These are phyloP conservation scores for Diaporthe humulicola DNA, from an alignment of 2,329 filamentous ascomycete species.

Conservation along the genomic window DNA sequence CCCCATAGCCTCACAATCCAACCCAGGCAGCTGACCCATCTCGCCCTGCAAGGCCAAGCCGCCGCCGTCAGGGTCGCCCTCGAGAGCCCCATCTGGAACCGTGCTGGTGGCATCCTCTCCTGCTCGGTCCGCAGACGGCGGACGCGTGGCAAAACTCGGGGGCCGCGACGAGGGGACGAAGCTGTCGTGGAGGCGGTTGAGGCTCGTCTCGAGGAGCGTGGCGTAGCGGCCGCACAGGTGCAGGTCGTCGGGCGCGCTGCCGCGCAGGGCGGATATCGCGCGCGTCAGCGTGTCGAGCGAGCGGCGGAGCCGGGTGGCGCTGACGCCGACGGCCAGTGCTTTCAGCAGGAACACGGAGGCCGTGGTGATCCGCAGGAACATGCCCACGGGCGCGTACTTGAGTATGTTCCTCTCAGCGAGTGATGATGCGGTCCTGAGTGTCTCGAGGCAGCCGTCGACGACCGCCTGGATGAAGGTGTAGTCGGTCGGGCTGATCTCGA, in stretches of 20 bases:
- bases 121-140: background rate
- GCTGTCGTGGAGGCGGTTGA: background rate
- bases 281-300: background rate
- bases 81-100: background rate
- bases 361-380: conserved; percentile 2
- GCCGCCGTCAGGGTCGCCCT: background rate
- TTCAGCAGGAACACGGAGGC: background rate
- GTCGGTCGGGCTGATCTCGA: conserved; percentile 2
- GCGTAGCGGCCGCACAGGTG: conserved; percentile 4
- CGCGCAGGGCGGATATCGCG: background rate
- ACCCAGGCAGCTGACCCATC: background rate
- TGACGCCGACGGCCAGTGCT: background rate
- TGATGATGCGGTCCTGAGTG: background rate
- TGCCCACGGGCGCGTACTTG: background rate
- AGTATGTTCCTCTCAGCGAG: background rate
- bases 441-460: conserved; percentile 3
- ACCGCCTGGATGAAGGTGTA: conserved; percentile 1
- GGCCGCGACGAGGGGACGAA: conserved; percentile 7
- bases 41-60: background rate
- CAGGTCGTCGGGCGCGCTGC: background rate
- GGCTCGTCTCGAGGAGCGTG: conserved; percentile 1
- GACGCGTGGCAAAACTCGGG: background rate
- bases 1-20: background rate
- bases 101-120: background rate
- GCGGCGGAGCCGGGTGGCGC: background rate